Evolutionary conservation across 2,329 filamentous ascomycete genomes (phyloP), one percentile per base, ranked within the genome.

Genomic region (Sclerotinia borealis): DNA sequence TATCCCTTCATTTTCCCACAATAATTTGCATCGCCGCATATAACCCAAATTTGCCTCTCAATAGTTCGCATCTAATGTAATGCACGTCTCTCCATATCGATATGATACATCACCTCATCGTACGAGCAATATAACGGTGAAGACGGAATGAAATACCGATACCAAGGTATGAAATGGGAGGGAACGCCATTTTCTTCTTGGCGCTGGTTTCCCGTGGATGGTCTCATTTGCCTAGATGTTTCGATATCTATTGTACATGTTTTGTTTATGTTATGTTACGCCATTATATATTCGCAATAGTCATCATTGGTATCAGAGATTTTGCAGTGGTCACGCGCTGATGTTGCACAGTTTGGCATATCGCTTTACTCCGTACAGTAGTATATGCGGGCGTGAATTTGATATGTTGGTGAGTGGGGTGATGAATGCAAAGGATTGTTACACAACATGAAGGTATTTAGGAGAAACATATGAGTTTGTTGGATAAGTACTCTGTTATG

Each of bases 161-260:
- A 56, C 54, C 54, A 56, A 56, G 54, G 54, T 56, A 56, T 45
- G 54, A 56, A 56, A 56, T 45, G 37, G 54, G 39, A 56, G 39
- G 27, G 27, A 31, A 13, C 29, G 54, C 39, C 5, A 22, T 31
- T 13, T 3, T 7, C 3, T 15, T 56, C 37, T 43, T 45, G 27
- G 39, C 54, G 37, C 39, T 4, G 10, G 13, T 34, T 45, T 45
- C n/a, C n/a, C n/a, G n/a, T n/a, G n/a, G n/a, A n/a, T n/a, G n/a
- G n/a, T n/a, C n/a, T n/a, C n/a, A n/a, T n/a, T n/a, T n/a, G n/a
- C n/a, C n/a, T n/a, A n/a, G n/a, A n/a, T n/a, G n/a, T n/a, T n/a
- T n/a, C n/a, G n/a, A n/a, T n/a, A n/a, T n/a, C n/a, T n/a, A n/a
- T n/a, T n/a, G n/a, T n/a, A n/a, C n/a, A n/a, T n/a, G n/a, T n/a